phyloP scores from a whole-genome alignment of 1,284 basidiomycete species.

The Sphaerobolus stellatus region DNA sequence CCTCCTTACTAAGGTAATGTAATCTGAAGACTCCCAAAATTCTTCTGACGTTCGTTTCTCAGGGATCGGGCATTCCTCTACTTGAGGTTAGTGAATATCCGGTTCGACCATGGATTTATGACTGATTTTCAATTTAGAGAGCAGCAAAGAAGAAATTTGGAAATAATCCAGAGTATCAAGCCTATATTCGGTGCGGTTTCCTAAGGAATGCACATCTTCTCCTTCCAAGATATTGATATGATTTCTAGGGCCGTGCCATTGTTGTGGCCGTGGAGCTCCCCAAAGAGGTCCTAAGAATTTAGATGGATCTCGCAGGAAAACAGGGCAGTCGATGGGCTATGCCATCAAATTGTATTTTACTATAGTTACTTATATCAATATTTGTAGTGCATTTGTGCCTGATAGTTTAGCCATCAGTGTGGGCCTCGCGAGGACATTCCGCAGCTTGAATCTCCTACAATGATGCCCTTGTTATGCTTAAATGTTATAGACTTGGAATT shows the following conservation, averaged over 20 bases:
- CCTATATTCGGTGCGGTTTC: slow-evolving; percentile 60
- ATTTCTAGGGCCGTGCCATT: slow-evolving; percentile 31
- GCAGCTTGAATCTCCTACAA: too few relatives aligned
- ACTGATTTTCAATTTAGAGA: slow-evolving; percentile 26
- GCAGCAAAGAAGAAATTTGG: slow-evolving; percentile 67
- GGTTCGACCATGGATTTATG: background rate
- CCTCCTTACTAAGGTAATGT: slow-evolving; percentile 49
- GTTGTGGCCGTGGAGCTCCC: slow-evolving; percentile 34
- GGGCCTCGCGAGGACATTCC: too few relatives aligned
- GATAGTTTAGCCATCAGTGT: too few relatives aligned
- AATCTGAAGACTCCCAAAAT: background rate
- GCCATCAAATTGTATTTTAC: too few relatives aligned
- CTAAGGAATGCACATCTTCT: background rate
- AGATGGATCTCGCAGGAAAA: too few relatives aligned
- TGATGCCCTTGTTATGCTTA: too few relatives aligned
- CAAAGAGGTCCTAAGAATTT: too few relatives aligned
- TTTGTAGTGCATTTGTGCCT: too few relatives aligned
- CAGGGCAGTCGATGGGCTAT: too few relatives aligned
- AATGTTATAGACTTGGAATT: too few relatives aligned
- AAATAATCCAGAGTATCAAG: slow-evolving; percentile 60
- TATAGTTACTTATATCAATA: too few relatives aligned
- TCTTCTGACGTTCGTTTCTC: slow-evolving; percentile 15
- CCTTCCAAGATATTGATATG: background rate
- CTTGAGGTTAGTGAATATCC: slow-evolving; percentile 47
- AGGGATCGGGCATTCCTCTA: slow-evolving; percentile 68